Conservation (phyloP, 352 stramenopile species). For the Pythium scleroteichum region DNA sequence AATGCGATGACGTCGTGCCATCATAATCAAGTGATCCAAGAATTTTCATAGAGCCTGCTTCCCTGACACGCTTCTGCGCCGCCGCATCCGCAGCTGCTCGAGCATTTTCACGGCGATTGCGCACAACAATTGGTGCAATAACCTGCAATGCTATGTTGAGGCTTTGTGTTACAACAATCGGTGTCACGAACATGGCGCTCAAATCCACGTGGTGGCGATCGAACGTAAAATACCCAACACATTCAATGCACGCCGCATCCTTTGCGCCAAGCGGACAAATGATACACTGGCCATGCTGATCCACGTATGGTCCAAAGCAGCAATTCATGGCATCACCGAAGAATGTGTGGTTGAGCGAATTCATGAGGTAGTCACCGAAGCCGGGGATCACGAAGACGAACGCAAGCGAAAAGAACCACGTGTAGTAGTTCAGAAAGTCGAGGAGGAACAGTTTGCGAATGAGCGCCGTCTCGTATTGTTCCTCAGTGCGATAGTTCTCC, state of each 20-base stretch:
- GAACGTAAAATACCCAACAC: constrained; percentile 81
- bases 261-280: constrained; percentile 66
- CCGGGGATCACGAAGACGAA: constrained; percentile 89
- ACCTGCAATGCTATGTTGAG: constrained; percentile 77
- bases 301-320: constrained; percentile 85
- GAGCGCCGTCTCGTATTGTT: constrained; percentile 81
- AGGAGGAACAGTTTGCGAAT: constrained; percentile 85
- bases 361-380: constrained; percentile 82
- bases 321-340: constrained; percentile 85
- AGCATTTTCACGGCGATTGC: constrained; percentile 59
- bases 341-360: constrained; percentile 81
- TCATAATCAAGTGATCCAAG: constrained; percentile 79
- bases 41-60: constrained; percentile 80
- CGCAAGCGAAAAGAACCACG: constrained; percentile 89
- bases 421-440: constrained; percentile 92
- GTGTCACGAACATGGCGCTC: constrained; percentile 85
- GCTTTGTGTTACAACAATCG: constrained; percentile 82
- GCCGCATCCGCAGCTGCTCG: constrained; percentile 56
- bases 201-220: constrained; percentile 83
- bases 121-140: constrained; percentile 69
- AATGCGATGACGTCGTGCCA: constrained; percentile 67
- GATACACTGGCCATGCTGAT: constrained; percentile 65
- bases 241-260: constrained; percentile 72
- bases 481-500: constrained; percentile 87
- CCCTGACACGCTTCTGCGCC: constrained; percentile 69